Conservation (phyloP, 140 eudicot species). For the Senecio squalidus region DNA sequence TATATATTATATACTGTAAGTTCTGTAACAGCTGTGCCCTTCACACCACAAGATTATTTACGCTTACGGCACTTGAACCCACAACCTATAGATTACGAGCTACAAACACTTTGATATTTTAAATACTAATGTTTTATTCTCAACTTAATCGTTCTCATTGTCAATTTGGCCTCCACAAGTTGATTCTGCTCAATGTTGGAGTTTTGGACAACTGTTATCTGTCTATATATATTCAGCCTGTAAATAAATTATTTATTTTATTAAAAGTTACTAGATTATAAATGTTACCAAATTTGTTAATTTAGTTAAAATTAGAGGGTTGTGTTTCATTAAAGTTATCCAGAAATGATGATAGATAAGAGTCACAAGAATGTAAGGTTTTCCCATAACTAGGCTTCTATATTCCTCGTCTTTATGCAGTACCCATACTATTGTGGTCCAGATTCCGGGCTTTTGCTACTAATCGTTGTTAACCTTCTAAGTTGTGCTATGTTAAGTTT, state of each 20-base stretch:
- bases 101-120: too few relatives aligned
- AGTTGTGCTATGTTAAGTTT: too few relatives aligned
- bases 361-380: constrained; percentile 26
- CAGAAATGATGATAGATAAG: constrained; percentile 21
- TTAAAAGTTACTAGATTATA: neutral
- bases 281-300: neutral
- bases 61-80: too few relatives aligned
- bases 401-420: constrained; percentile 16
- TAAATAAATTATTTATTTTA: neutral
- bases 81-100: too few relatives aligned
- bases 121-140: too few relatives aligned
- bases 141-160: too few relatives aligned
- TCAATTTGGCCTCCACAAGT: neutral
- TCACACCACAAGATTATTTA: too few relatives aligned
- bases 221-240: neutral
- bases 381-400: constrained; percentile 14
- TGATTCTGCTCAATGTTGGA: neutral
- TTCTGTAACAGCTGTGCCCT: too few relatives aligned
- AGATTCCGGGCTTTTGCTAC: neutral
- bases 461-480: too few relatives aligned
- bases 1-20: too few relatives aligned
- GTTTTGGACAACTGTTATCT: neutral
- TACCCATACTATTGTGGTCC: constrained; percentile 28
- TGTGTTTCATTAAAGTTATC: neutral
- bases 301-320: too few relatives aligned